Evolutionary conservation across 2,329 filamentous ascomycete genomes (phyloP), one percentile per base, ranked within the genome.

Genomic region (Penicillium aurantiogriseum): DNA sequence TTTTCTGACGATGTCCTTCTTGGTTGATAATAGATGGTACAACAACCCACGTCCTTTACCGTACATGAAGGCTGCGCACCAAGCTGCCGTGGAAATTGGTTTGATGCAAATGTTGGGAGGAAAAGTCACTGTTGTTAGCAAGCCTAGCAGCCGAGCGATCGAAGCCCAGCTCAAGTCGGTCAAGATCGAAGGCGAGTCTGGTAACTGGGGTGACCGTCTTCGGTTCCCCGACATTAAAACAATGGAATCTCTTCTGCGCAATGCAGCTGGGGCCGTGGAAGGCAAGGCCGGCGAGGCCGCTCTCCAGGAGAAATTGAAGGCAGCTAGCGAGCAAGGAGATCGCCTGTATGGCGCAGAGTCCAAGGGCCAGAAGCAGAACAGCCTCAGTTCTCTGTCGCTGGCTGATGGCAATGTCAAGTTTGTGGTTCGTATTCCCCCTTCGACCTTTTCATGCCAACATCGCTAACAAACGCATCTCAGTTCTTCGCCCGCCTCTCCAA

Each of bases 401-500:
- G 71, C 76, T 19, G 82, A 90, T 63, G 74, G 79, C 1, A 73
- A 79, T 40, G 70, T 89, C 62, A 91, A 90, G 71, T 92, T 94
- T 78, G 85, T 86, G 56, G 90, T 94, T 83, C 63, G 87, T 81
- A 27, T 59, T 36, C 39, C 19, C 8, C 38, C 10, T 47, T 9
- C 43, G 35, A 10, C 3, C 19, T 47, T 55, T 44, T 44, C 3
- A 31, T 17, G 25, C 47, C 33, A 45, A 45, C 40, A 21, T 54
- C 25, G 54, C 61, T 61, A 62, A 63, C 45, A 27, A 13, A 31
- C 25, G 6, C n/a, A 17, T 33, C 23, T 33, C 27, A 97, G 92
- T 82, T 94, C 63, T 79, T 87, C 68, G 96, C 96, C 77, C 88
- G 91, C 58, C 79, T 92, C 60, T 85, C 88, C 72, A 89, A 94